These are phyloP conservation scores for Microthlaspi erraticum DNA, from an alignment of 345 rosid genomes.

Conservation along the genomic window DNA sequence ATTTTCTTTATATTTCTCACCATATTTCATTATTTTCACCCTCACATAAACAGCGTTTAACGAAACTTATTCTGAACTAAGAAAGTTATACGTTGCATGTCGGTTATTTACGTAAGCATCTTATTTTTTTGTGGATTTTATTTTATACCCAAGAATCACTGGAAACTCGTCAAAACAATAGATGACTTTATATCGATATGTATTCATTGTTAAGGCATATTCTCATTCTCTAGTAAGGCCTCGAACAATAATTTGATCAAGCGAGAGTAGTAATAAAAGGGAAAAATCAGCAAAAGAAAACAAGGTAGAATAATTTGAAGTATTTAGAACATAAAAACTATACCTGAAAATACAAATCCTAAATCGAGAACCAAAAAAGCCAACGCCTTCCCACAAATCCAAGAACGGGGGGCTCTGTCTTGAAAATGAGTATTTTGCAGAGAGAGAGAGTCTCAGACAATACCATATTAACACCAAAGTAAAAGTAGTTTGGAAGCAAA, in stretches of 20 bases:
- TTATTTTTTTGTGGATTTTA: too few relatives aligned
- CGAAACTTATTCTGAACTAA: too few relatives aligned
- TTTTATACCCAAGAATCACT: too few relatives aligned
- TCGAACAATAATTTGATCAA: not conserved
- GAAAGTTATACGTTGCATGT: too few relatives aligned
- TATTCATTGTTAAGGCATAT: not conserved
- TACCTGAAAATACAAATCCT: constrained; percentile 41
- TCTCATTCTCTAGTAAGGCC: not conserved
- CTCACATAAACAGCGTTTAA: too few relatives aligned
- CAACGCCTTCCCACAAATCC: constrained; percentile 31
- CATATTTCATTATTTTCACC: too few relatives aligned
- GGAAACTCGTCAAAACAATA: too few relatives aligned
- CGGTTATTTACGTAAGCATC: too few relatives aligned
- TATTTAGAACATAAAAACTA: constrained; percentile 27
- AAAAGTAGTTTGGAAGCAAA: constrained; percentile 28
- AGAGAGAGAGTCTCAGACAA: constrained; percentile 15
- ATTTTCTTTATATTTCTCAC: too few relatives aligned
- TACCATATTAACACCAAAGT: constrained; percentile 40
- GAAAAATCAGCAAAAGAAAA: not conserved
- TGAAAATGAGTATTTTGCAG: constrained; percentile 28
- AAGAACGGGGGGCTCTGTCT: constrained; percentile 37
- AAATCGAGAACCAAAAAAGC: constrained; percentile 34
- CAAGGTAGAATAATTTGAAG: constrained; percentile 1
- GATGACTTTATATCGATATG: too few relatives aligned
- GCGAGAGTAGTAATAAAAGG: not conserved